Evolutionary conservation across 2,329 filamentous ascomycete genomes (phyloP).

Genomic region (Colletotrichum tropicicola): DNA sequence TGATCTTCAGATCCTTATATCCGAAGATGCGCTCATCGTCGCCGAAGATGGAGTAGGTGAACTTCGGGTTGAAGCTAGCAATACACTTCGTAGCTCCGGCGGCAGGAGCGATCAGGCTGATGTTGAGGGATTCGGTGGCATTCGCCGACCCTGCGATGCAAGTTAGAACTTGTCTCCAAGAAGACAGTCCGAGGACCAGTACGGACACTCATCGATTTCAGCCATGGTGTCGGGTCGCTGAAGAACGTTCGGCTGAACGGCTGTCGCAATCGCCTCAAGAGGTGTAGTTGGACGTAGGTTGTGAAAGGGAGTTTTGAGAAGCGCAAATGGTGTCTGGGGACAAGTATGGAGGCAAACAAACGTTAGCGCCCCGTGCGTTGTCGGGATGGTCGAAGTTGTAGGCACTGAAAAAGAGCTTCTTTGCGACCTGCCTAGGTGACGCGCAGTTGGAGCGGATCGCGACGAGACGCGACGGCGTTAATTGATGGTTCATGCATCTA

Average conservation of each 20-base stretch:
- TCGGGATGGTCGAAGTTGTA: background rate
- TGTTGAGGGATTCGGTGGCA: slow-evolving; percentile 69
- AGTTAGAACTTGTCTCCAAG: background rate
- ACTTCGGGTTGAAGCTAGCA: slow-evolving; percentile 81
- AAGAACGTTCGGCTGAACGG: background rate
- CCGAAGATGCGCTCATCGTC: slow-evolving; percentile 94
- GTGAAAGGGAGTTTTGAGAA: background rate
- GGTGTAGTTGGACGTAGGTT: background rate
- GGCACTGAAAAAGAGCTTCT: background rate
- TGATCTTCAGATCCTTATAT: slow-evolving; percentile 83
- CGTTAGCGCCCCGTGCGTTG: background rate
- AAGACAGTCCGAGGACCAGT: background rate
- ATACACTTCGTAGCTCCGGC: slow-evolving; percentile 62
- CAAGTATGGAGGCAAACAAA: background rate
- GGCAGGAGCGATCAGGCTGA: slow-evolving; percentile 66
- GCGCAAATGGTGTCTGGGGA: background rate
- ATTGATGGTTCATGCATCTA: slow-evolving; percentile 20
- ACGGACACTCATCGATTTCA: slow-evolving; percentile 24
- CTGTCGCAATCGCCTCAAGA: background rate
- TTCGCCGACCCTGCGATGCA: slow-evolving; percentile 61
- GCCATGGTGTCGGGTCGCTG: slow-evolving; percentile 8
- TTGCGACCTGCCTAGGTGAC: background rate
- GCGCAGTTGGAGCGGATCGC: slow-evolving; percentile 16
- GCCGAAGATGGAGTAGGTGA: slow-evolving; percentile 92
- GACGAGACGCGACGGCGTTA: slow-evolving; percentile 20